Evolutionary conservation across 2,329 filamentous ascomycete species (phyloP), one percentile per base, ranked within the genome.

Genomic region (Curvularia eragrostidis): DNA sequence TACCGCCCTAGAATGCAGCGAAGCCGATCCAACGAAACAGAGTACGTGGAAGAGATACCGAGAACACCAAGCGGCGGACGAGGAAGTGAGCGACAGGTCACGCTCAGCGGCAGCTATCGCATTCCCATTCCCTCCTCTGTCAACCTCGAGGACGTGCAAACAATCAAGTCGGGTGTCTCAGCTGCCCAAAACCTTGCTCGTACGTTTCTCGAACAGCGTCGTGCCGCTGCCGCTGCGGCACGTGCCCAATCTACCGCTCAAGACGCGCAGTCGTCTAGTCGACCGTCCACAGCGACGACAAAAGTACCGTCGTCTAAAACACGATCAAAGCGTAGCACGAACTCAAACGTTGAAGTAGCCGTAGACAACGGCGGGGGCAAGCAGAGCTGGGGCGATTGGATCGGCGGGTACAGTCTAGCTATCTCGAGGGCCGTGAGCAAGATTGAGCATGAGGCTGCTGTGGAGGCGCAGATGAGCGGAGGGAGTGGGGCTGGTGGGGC

Each of bases 361-460:
- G 62, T 54, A 1, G 65, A 66, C 4, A 52, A 56, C 4, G 61
- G 50, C 3, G 62, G 54, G 0, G 65, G 65, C 0, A 70, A 71
- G 49, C 63, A 73, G 63, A 69, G 69, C 32, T 77, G 75, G 75
- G 60, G 71, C 7, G 75, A 77, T 49, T 77, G 74, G 74, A 74
- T 77, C 49, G 75, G 75, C 0, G 75, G 73, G 15, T 77, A 77
- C 51, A 76, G 73, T 48, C 60, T 77, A 58, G 73, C 74, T 9
- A 74, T 77, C 44, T 68, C 69, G 18, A 52, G 71, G 39, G 73
- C 71, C n/a, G 71, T 77, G 9, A 73, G 70, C 48, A 77, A 62
- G 48, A 74, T 76, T 36, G 73, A 76, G 55, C 70, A 73, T 19
- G 75, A 77, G 46, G 73, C 72, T 39, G 72, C 69, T 13, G 54